These are phyloP conservation scores for Cairneyella variabilis DNA, from an alignment of 495 filamentous ascomycete genomes.

Conservation along the genomic window DNA sequence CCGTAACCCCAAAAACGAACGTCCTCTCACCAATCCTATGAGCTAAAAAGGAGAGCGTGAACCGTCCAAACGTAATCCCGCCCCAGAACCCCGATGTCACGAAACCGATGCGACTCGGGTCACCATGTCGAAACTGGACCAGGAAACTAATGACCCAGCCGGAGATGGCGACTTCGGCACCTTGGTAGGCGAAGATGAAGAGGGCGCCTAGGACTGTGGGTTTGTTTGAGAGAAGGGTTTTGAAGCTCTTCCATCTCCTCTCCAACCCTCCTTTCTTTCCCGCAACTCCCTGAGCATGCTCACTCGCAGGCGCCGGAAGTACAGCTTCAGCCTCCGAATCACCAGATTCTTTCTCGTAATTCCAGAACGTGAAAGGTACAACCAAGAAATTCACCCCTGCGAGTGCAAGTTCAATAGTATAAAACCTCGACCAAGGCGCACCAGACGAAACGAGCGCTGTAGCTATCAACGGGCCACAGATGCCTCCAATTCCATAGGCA, in stretches of 20 bases:
- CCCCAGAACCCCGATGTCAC: constrained; percentile 82
- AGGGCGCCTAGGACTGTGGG: constrained; percentile 63
- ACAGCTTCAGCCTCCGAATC: constrained; percentile 17
- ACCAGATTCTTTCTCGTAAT: constrained; percentile 43
- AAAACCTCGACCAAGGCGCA: constrained; percentile 56
- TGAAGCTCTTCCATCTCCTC: constrained; percentile 27
- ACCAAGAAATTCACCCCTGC: constrained; percentile 41
- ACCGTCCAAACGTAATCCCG: constrained; percentile 67
- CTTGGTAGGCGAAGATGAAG: constrained; percentile 80
- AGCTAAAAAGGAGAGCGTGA: constrained; percentile 59
- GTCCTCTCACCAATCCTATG: constrained; percentile 60
- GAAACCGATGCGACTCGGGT: constrained; percentile 66
- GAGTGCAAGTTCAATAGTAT: constrained; percentile 49
- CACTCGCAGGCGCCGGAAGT: constrained; percentile 17
- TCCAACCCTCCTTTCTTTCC: constrained; percentile 23
- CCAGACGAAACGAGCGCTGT: constrained; percentile 52
- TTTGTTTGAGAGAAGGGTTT: constrained; percentile 43
- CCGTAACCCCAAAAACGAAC: constrained; percentile 57
- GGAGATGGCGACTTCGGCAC: constrained; percentile 73
- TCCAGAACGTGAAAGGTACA: constrained; percentile 54
- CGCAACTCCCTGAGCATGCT: constrained; percentile 25
- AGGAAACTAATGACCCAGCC: constrained; percentile 81
- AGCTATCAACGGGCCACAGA: constrained; percentile 64
- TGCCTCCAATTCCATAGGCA: constrained; percentile 71
- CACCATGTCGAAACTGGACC: constrained; percentile 62